Conservation (phyloP, 1,284 basidiomycete species). For the Irpex sp. region DNA sequence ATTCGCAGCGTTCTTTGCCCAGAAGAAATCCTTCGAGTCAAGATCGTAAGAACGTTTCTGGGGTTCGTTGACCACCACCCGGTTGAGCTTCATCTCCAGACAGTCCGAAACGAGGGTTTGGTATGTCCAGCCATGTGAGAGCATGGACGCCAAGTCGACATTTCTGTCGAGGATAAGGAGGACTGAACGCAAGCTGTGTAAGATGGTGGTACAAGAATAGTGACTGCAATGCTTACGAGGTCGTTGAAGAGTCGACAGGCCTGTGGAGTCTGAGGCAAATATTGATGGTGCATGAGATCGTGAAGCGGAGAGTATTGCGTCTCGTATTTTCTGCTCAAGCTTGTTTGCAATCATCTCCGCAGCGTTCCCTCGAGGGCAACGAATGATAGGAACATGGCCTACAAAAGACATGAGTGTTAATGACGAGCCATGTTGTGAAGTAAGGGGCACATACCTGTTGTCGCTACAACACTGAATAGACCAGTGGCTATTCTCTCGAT, state of each 20-base stretch:
- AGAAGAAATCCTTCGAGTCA: conserved; percentile 98
- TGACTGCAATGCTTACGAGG: conserved; percentile 48
- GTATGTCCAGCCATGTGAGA: conserved; percentile 99
- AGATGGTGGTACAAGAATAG: no score
- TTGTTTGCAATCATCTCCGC: conserved; percentile 98
- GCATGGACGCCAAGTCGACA: conserved; percentile 90
- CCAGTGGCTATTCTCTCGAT: conserved; percentile 91
- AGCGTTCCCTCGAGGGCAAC: conserved; percentile 92
- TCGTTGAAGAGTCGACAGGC: conserved; percentile 72
- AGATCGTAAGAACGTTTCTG: conserved; percentile 93
- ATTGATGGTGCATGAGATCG: conserved; percentile 52
- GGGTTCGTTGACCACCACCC: conserved; percentile 74
- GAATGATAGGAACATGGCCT: conserved; percentile 94
- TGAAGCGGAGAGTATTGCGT: conserved; percentile 83
- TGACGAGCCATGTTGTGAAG: background rate
- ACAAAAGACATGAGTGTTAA: background rate
- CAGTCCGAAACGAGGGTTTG: conserved; percentile 98
- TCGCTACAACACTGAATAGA: conserved; percentile 90
- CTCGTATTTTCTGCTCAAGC: conserved; percentile 88
- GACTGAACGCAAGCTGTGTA: conserved; percentile 42
- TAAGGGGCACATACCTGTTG: conserved; percentile 57
- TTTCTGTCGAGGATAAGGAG: conserved; percentile 94
- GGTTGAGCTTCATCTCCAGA: conserved; percentile 94
- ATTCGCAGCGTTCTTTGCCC: conserved; percentile 93
- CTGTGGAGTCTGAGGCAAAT: conserved; percentile 69